A percentile compares a stretch with the other conserved stretches of the same genome.
These are phyloP conservation scores for Fusarium sp. DNA, from an alignment of 2,329 filamentous ascomycete species.

Conservation along the genomic window DNA sequence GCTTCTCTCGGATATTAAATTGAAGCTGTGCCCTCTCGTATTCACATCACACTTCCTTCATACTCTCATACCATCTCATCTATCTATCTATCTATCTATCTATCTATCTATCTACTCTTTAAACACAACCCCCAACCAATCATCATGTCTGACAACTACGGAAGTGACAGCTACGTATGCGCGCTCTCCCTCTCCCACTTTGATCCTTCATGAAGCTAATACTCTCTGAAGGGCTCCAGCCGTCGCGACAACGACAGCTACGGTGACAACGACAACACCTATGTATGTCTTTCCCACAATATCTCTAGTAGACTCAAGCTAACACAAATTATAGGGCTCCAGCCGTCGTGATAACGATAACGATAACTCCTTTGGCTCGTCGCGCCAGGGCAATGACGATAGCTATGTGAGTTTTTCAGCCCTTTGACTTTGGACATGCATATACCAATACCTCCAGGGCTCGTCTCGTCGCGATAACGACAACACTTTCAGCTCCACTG, in stretches of 20 bases:
- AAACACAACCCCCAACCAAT: constrained; percentile 35
- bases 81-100: constrained; percentile 3
- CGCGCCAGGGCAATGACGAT: constrained; percentile 3
- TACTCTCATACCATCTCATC: not conserved
- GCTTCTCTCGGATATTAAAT: constrained; percentile 41
- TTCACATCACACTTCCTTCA: not conserved
- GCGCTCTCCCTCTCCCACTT: not conserved
- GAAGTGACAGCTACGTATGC: constrained; percentile 50
- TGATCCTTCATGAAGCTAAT: constrained; percentile 9
- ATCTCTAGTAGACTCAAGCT: not conserved
- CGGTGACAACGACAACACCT: constrained; percentile 25
- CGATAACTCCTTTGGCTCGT: constrained; percentile 14
- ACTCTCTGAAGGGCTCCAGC: constrained; percentile 27
- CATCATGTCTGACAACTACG: constrained; percentile 63
- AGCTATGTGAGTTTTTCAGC: constrained; percentile 11
- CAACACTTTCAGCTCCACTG: constrained; percentile 11
- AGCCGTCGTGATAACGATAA: constrained; percentile 26
- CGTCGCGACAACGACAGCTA: constrained; percentile 37
- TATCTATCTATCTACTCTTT: constrained; percentile 1
- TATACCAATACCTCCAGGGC: too few relatives aligned
- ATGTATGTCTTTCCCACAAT: constrained; percentile 3
- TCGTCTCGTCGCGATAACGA: constrained; percentile 8
- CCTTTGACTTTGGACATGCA: too few relatives aligned
- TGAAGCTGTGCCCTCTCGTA: constrained; percentile 29
- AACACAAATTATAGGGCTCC: constrained; percentile 26